These are phyloP conservation scores for Pythium biforme DNA, from an alignment of 352 stramenopile species.

Conservation along the genomic window DNA sequence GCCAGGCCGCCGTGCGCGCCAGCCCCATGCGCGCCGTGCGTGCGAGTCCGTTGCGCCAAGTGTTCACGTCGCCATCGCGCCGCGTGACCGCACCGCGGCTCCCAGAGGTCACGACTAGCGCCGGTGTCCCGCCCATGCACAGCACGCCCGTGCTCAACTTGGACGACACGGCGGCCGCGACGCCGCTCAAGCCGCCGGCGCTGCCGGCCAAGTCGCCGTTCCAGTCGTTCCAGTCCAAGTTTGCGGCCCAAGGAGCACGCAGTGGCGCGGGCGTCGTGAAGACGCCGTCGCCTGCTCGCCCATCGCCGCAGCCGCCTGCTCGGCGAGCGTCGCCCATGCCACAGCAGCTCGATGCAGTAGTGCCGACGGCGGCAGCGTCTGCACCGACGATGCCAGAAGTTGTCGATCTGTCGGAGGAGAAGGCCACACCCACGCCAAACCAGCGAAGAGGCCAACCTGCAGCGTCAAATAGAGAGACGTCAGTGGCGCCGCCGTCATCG, in stretches of 20 bases:
- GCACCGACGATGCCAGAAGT: not conserved
- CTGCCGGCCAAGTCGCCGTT: constrained; percentile 67
- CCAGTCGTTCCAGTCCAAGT: constrained; percentile 79
- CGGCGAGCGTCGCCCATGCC: constrained; percentile 14
- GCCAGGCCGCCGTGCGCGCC: constrained; percentile 13
- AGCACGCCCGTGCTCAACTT: constrained; percentile 29
- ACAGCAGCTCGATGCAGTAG: not conserved
- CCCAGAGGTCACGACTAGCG: constrained; percentile 15
- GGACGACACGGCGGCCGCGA: constrained; percentile 12
- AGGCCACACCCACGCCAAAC: not conserved
- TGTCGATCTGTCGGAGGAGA: constrained; percentile 24
- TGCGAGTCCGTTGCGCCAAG: constrained; percentile 25
- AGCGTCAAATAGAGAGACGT: not conserved
- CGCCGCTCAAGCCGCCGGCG: constrained; percentile 26
- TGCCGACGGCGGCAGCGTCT: not conserved
- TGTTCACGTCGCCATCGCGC: constrained; percentile 26
- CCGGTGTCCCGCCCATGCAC: constrained; percentile 33
- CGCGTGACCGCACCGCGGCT: constrained; percentile 13
- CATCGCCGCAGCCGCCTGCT: constrained; percentile 4
- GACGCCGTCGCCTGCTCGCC: constrained; percentile 18
- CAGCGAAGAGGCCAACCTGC: not conserved
- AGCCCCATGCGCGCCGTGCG: constrained; percentile 15
- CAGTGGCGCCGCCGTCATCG: not conserved
- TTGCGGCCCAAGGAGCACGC: constrained; percentile 13
- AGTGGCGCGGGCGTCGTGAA: constrained; percentile 18